A percentile compares a stretch with the other conserved stretches of the same genome.
Evolutionary conservation across 768 basidiomycete species (phyloP).

Genomic region (Tulasnella calospora): DNA sequence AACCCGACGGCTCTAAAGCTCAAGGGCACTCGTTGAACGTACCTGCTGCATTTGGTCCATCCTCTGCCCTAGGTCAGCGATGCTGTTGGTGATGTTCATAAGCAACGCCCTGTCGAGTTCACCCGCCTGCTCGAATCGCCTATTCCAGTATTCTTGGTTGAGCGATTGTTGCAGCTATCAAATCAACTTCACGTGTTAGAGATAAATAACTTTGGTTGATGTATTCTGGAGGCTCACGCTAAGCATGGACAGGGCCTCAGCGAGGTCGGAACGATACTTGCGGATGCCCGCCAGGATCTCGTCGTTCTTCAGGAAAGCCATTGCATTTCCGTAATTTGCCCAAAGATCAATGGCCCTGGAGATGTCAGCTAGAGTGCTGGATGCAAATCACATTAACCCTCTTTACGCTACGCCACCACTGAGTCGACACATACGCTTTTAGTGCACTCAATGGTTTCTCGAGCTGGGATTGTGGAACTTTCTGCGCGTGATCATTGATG

Average conservation of each 20-base stretch:
- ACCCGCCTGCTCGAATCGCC: background rate
- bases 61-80: background rate
- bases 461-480: background rate
- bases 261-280: conserved; percentile 4
- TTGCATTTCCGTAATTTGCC: conserved; percentile 1
- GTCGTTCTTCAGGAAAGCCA: conserved; percentile 11
- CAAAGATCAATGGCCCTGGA: background rate
- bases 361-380: background rate
- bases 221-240: background rate
- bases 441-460: background rate
- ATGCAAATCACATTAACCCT: background rate
- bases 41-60: conserved; percentile 20
- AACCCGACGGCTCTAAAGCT: background rate
- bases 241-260: conserved; percentile 9
- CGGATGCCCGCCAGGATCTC: conserved; percentile 14
- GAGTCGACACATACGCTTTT: background rate
- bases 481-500: background rate
- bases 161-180: conserved; percentile 15
- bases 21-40: background rate
- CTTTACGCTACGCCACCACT: background rate
- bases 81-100: background rate
- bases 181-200: background rate
- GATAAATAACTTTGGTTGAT: background rate
- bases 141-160: conserved; percentile 17
- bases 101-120: background rate